Conservation (phyloP, 768 basidiomycete species). For the Porpolomopsis calyptriformis region DNA sequence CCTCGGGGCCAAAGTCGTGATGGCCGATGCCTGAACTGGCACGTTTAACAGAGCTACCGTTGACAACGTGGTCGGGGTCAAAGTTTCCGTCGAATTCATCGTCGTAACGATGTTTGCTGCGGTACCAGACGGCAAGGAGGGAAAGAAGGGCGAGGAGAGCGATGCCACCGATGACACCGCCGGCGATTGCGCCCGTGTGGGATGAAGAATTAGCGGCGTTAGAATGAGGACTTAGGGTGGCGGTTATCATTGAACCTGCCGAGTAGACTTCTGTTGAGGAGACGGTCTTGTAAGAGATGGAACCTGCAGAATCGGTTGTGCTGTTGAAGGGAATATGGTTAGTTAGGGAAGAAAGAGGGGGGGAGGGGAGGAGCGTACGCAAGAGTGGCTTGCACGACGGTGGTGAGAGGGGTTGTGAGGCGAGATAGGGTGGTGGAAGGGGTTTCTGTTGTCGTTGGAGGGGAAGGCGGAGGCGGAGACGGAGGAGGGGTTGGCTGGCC, state of each 20-base stretch:
- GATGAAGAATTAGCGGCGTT: slow-evolving; percentile 5
- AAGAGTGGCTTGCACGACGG: slow-evolving; percentile 2
- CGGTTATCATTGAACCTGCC: slow-evolving; percentile 16
- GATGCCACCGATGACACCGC: slow-evolving; percentile 42
- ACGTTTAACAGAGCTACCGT: not conserved
- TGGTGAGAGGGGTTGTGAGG: slow-evolving; percentile 7
- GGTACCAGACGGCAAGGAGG: slow-evolving; percentile 18
- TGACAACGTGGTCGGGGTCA: slow-evolving; percentile 23
- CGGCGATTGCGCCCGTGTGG: slow-evolving; percentile 37
- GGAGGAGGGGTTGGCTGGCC: no score
- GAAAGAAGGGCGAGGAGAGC: slow-evolving; percentile 18
- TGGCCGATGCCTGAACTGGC: slow-evolving; percentile 10
- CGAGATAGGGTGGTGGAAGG: not conserved
- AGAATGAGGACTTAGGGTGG: not conserved
- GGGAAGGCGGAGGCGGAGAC: no score
- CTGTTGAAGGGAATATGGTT: not conserved
- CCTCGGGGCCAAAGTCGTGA: slow-evolving; percentile 14
- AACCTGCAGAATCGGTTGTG: slow-evolving; percentile 18
- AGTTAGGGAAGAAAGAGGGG: not conserved
- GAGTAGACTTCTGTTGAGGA: slow-evolving; percentile 18
- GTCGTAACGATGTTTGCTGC: slow-evolving; percentile 18
- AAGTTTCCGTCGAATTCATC: slow-evolving; percentile 32
- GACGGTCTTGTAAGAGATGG: slow-evolving; percentile 19
- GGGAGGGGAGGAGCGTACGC: slow-evolving; percentile 1
- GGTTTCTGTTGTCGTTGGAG: not conserved